Conservation (phyloP, 768 basidiomycete genomes). For the Pisolithus sp. region DNA sequence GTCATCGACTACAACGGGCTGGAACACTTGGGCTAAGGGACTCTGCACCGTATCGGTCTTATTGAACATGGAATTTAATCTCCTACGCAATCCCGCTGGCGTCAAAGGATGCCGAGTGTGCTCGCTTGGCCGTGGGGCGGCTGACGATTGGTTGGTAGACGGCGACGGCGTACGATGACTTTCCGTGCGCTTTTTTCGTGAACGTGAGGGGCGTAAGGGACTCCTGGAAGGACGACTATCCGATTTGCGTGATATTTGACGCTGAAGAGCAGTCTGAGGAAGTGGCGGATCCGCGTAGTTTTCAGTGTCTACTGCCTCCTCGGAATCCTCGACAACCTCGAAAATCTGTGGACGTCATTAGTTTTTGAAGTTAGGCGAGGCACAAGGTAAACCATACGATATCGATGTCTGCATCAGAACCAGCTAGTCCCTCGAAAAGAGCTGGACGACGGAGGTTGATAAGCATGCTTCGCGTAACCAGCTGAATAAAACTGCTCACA, state of each 20-base stretch:
- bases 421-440: slow-evolving; percentile 74
- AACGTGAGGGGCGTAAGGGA: slow-evolving; percentile 14
- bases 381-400: slow-evolving; percentile 39
- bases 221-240: slow-evolving; percentile 27
- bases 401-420: slow-evolving; percentile 67
- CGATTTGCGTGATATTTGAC: slow-evolving; percentile 28
- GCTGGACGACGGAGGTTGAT: slow-evolving; percentile 34
- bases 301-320: slow-evolving; percentile 48
- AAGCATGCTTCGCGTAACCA: neutral
- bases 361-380: neutral
- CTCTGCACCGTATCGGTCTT: slow-evolving; percentile 28
- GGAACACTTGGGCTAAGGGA: slow-evolving; percentile 71
- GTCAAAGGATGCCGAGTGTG: slow-evolving; percentile 12
- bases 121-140: slow-evolving; percentile 2
- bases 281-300: slow-evolving; percentile 28
- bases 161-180: neutral
- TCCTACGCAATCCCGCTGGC: slow-evolving; percentile 13
- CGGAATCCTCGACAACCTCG: slow-evolving; percentile 64
- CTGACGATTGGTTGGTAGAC: neutral
- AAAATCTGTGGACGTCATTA: slow-evolving; percentile 49
- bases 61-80: slow-evolving; percentile 14
- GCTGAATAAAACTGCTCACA: slow-evolving; percentile 39
- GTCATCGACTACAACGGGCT: slow-evolving; percentile 56
- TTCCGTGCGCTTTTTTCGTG: slow-evolving; percentile 13
- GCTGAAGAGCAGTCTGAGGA: slow-evolving; percentile 18